Evolutionary conservation across 2,329 filamentous ascomycete species (phyloP), one percentile per base, ranked within the genome.

Genomic region (Colletotrichum destructivum): DNA sequence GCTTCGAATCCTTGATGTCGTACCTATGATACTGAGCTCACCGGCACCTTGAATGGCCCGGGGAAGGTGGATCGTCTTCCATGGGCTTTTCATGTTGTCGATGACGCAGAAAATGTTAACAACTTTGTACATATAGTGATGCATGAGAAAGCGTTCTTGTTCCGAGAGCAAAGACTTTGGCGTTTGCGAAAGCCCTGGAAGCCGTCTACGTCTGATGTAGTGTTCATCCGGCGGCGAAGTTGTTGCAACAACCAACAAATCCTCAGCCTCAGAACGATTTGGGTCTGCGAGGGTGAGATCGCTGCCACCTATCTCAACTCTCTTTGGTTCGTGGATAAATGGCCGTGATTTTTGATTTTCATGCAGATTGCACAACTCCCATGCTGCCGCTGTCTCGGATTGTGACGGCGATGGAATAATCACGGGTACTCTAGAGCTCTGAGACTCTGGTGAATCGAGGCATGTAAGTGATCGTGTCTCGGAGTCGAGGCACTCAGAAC

Each of bases 71-170:
- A 78, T 77, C 0, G 75, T 77, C 55, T 77, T 77, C 77, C 77
- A 78, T 0, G 77, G 77, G 8, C 74, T 77, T 40, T 78, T 78
- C 1, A 61, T 49, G 15, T 78, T 77, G 9, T 77, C 77, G 18
- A 78, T 75, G 54, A 78, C 76, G n/a, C 76, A 77, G 15, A 77
- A 78, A 4, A 78, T 62, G 8, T 75, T 68, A 3, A 78, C 76
- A 3, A 76, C 77, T 16, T 71, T 72, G 8, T 78, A 73, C 6
- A 69, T 62, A 38, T 78, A 78, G 57, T 78, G 75, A 2, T 76
- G 69, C 61, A 78, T 75, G 26, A 78, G 73, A 54, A 76, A 78
- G 1, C 71, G 71, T 7, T 78, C 77, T 49, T 72, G 72, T 0
- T 69, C 62, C 4, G 72, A 62, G 9, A 52, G n/a, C 4, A 26